Evolutionary conservation across 352 stramenopile genomes (phyloP).

Genomic region (Globisporangium viniferum): DNA sequence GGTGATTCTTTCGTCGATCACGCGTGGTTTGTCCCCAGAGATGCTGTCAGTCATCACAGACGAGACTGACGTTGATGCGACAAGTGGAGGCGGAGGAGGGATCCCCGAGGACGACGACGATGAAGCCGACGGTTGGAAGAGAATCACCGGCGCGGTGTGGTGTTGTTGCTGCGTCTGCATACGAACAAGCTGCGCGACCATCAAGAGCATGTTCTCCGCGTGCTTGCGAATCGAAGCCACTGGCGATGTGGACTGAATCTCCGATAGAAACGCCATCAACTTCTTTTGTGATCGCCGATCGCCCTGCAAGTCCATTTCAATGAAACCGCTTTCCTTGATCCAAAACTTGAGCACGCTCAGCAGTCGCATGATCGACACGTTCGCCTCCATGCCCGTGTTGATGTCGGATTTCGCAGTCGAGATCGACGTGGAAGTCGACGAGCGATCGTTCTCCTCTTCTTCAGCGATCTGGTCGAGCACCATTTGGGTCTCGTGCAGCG

Average conservation of each 20-base stretch:
- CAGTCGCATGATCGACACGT: slow-evolving; percentile 84
- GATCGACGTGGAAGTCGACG: slow-evolving; percentile 59
- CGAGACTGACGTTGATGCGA: slow-evolving; percentile 29
- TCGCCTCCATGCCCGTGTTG: slow-evolving; percentile 77
- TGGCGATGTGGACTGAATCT: slow-evolving; percentile 75
- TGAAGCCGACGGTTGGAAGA: slow-evolving; percentile 10
- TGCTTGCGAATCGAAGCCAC: slow-evolving; percentile 75
- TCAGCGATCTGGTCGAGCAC: slow-evolving; percentile 64
- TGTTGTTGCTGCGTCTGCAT: slow-evolving; percentile 29
- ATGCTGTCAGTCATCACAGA: slow-evolving; percentile 23
- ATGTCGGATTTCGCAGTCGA: slow-evolving; percentile 75
- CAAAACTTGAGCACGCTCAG: slow-evolving; percentile 87
- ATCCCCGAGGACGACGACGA: slow-evolving; percentile 1
- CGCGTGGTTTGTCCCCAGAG: slow-evolving; percentile 15
- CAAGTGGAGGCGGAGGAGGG: slow-evolving; percentile 25
- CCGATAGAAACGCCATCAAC: slow-evolving; percentile 61
- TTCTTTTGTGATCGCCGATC: slow-evolving; percentile 77
- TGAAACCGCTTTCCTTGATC: slow-evolving; percentile 86
- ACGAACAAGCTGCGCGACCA: slow-evolving; percentile 59
- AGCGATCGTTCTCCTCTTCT: slow-evolving; percentile 56
- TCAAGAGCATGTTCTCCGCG: slow-evolving; percentile 64
- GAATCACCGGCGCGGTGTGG: slow-evolving; percentile 6
- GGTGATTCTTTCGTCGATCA: slow-evolving; percentile 23
- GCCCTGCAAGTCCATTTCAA: slow-evolving; percentile 66
- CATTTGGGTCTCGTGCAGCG: slow-evolving; percentile 56